Evolutionary conservation across 179 eudicot genomes (phyloP).

Genomic region (Heliamphora pulchella): DNA sequence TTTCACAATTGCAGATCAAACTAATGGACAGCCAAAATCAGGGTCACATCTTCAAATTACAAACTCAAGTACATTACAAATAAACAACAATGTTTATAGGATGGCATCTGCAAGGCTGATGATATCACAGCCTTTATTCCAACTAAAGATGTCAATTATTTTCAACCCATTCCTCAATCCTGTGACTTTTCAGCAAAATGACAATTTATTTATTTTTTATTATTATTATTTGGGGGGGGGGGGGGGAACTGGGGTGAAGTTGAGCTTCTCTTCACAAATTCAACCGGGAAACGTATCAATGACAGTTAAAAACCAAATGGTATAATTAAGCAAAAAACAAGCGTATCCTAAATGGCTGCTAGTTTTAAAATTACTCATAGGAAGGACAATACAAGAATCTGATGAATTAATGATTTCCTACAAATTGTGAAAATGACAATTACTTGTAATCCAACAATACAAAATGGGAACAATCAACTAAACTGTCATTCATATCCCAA

Average conservation of each 20-base stretch:
- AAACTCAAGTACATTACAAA: not conserved
- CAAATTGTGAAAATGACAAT: not conserved
- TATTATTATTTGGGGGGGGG: too few species aligned
- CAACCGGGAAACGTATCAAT: not conserved
- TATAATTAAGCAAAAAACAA: not conserved
- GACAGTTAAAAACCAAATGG: not conserved
- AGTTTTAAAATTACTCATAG: too few species aligned
- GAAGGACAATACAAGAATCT: not conserved
- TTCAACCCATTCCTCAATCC: too few species aligned
- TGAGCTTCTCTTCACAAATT: not conserved
- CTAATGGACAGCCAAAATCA: slow-evolving; percentile 5
- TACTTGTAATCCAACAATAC: not conserved
- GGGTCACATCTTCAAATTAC: not conserved
- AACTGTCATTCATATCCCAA: not conserved
- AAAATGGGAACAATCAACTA: not conserved
- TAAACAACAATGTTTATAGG: not conserved
- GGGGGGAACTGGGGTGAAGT: not conserved
- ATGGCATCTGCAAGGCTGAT: not conserved
- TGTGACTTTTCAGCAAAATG: too few species aligned
- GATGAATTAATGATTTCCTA: not conserved
- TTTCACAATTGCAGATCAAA: not conserved
- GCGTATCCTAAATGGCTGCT: too few species aligned
- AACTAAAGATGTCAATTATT: too few species aligned
- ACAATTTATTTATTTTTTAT: too few species aligned
- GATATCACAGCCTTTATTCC: too few species aligned